phyloP scores from a whole-genome alignment of 2,329 filamentous ascomycete genomes.

The Hypoxylon sp. region DNA sequence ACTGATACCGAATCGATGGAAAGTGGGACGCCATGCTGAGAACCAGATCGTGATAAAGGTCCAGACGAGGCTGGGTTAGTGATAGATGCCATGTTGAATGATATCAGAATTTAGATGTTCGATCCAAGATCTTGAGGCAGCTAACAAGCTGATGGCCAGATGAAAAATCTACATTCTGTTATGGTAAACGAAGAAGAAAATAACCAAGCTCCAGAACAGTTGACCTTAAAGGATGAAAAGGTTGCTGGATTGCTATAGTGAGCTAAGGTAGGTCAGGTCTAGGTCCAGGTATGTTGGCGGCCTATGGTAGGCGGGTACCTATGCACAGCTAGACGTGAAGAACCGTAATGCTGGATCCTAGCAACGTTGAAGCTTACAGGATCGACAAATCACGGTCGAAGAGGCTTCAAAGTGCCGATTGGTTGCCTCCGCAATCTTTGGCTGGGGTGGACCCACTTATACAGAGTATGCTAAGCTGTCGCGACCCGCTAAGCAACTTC shows the following conservation, averaged over 20 bases:
- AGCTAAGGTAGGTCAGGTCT: conserved; percentile 18
- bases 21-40: conserved; percentile 54
- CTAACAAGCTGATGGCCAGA: conserved; percentile 30
- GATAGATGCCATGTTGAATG: conserved; percentile 49
- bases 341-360: conserved; percentile 33
- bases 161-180: conserved; percentile 42
- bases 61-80: conserved; percentile 48
- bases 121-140: conserved; percentile 27
- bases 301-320: conserved; percentile 22
- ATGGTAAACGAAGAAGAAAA: conserved; percentile 4
- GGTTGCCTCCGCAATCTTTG: conserved; percentile 17
- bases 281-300: not conserved
- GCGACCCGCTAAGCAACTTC: conserved; percentile 26
- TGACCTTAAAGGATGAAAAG: not conserved
- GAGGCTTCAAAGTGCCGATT: conserved; percentile 38
- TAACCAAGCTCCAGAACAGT: conserved; percentile 1
- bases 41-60: conserved; percentile 46
- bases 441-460: conserved; percentile 1
- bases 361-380: conserved; percentile 9
- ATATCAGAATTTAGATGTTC: conserved; percentile 17
- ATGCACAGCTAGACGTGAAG: conserved; percentile 28
- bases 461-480: conserved; percentile 19
- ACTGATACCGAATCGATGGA: conserved; percentile 66
- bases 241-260: conserved; percentile 8
- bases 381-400: conserved; percentile 32